Conservation (phyloP, 306 rosid genomes). For the Lathyrus tuberosus region DNA sequence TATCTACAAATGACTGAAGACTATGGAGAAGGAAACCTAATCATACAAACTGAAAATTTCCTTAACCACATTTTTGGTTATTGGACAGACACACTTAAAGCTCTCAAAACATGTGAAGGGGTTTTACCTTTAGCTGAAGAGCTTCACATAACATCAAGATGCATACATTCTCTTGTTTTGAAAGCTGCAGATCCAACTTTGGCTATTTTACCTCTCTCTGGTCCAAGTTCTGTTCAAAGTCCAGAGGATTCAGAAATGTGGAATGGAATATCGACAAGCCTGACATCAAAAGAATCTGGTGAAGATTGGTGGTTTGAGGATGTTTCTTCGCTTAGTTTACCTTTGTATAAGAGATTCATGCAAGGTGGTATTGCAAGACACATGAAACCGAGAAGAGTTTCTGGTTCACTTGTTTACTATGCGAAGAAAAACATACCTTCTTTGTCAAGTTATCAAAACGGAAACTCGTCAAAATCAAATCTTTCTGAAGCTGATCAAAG, state of each 20-base stretch:
- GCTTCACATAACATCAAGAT: slow-evolving; percentile 73
- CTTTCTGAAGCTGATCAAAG: slow-evolving; percentile 69
- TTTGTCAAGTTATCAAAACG: slow-evolving; percentile 51
- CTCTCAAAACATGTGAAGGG: slow-evolving; percentile 77
- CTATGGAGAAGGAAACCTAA: slow-evolving; percentile 75
- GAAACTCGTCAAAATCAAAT: slow-evolving; percentile 45
- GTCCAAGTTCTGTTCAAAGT: slow-evolving; percentile 45
- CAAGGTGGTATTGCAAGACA: slow-evolving; percentile 58
- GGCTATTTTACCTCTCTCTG: slow-evolving; percentile 60
- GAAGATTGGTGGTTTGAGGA: slow-evolving; percentile 97
- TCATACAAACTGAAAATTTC: slow-evolving; percentile 63
- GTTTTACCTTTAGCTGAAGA: slow-evolving; percentile 71
- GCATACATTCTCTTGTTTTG: slow-evolving; percentile 74
- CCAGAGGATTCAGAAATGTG: slow-evolving; percentile 56
- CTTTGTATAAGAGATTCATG: slow-evolving; percentile 66
- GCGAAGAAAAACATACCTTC: slow-evolving; percentile 69
- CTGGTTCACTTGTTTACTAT: slow-evolving; percentile 73
- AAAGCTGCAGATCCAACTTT: slow-evolving; percentile 74
- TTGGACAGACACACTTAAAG: slow-evolving; percentile 80
- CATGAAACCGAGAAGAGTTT: slow-evolving; percentile 62
- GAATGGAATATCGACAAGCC: slow-evolving; percentile 65
- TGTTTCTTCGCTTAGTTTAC: slow-evolving; percentile 57
- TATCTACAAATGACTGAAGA: slow-evolving; percentile 78
- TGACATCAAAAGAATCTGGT: slow-evolving; percentile 44
- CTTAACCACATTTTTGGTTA: slow-evolving; percentile 62